Evolutionary conservation across 768 basidiomycete genomes (phyloP).

Genomic region (Leccinum uliginosum): DNA sequence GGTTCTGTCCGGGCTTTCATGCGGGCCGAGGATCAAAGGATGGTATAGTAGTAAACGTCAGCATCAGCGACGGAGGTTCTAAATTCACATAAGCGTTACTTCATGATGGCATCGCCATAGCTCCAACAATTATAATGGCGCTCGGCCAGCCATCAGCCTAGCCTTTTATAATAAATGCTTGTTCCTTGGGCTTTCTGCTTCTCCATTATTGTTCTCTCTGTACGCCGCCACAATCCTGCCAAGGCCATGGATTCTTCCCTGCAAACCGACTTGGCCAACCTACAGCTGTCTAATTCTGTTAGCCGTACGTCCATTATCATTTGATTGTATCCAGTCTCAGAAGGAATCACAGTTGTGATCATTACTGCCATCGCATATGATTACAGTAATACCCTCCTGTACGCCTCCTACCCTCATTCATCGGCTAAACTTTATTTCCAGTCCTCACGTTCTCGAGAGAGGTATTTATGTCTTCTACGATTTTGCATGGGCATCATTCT

Average conservation of each 20-base stretch:
- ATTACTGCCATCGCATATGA: background rate
- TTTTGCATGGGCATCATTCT: background rate
- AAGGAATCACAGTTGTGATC: background rate
- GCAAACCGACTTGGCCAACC: background rate
- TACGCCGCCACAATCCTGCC: background rate
- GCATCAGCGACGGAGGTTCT: background rate
- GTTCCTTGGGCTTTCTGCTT: background rate
- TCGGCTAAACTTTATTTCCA: background rate
- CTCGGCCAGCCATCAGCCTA: background rate
- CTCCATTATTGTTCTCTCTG: background rate
- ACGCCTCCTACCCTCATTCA: background rate
- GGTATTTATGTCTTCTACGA: background rate
- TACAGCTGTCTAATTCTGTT: background rate
- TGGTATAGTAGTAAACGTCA: background rate
- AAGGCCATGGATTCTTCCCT: background rate
- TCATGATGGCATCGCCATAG: background rate
- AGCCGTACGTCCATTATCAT: background rate
- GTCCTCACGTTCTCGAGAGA: background rate
- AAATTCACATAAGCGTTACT: background rate
- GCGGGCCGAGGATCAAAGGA: background rate
- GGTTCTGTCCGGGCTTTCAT: background rate
- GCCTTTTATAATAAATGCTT: background rate
- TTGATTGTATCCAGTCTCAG: background rate
- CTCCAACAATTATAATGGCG: background rate
- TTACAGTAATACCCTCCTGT: background rate